Conservation (phyloP, 2,329 filamentous ascomycete species). For the Penicillium sp. region DNA sequence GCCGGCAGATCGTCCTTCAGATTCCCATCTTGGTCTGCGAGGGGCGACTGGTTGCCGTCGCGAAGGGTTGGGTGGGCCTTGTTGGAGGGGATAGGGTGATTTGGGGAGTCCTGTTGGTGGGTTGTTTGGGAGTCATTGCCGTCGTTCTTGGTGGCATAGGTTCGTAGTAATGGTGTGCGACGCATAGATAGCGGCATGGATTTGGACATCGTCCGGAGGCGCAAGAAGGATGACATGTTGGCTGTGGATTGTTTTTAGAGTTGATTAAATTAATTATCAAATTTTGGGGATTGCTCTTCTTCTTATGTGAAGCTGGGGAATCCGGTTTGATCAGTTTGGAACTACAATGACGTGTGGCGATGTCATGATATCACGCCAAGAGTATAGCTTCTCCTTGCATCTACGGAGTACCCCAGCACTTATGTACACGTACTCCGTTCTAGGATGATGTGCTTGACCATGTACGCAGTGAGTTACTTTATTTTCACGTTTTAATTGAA, state of each 20-base stretch:
- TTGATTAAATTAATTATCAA: no score
- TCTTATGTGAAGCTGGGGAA: neutral
- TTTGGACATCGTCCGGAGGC: neutral
- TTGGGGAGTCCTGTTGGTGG: neutral
- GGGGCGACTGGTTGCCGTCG: conserved; percentile 31
- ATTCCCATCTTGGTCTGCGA: conserved; percentile 32
- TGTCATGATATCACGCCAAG: conserved; percentile 10
- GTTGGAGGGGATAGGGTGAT: conserved; percentile 32
- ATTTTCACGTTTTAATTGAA: no score
- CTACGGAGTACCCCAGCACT: neutral
- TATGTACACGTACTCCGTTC: neutral
- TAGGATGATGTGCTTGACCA: no score
- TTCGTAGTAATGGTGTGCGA: neutral
- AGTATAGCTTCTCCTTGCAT: conserved; percentile 1
- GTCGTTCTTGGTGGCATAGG: conserved; percentile 7
- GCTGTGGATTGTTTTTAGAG: neutral
- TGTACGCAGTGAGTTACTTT: no score
- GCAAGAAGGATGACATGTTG: conserved; percentile 3
- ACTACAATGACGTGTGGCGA: conserved; percentile 3
- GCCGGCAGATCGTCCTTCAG: conserved; percentile 28
- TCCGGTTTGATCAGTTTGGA: neutral
- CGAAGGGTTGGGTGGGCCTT: conserved; percentile 36
- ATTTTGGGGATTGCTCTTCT: neutral
- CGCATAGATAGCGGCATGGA: neutral
- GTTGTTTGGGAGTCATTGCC: neutral